Evolutionary conservation across 2,329 filamentous ascomycete genomes (phyloP), one percentile per base, ranked within the genome.

Genomic region (Phaeosphaeriaceae sp.): DNA sequence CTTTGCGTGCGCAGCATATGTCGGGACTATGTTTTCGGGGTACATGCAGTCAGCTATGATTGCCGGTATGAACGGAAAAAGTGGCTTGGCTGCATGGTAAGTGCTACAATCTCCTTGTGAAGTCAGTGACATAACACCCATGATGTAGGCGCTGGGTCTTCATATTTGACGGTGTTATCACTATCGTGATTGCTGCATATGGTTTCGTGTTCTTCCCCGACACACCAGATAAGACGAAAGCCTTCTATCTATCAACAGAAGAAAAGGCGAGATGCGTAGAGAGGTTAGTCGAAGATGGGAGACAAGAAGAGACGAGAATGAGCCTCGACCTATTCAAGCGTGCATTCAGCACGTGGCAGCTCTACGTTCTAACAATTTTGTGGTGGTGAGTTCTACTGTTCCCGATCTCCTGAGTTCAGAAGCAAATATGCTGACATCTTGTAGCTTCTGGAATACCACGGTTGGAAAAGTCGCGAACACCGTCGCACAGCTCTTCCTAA

Each of bases 321-420:
- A 66, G 63, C 67, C 31, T 50, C 7, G 48, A 50, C 21, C 74
- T 81, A 20, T 59, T 81, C 53, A 66, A 68, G 48, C 76, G 79
- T 54, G 77, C 81, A 54, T 75, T 78, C 54, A 60, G 60, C 1
- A 78, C 76, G 1, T 82, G 80, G 80, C 79, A 82, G 60, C 73
- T 82, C 19, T 82, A 81, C 60, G 70, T 76, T n/a, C 80, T 82
- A 47, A 74, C 75, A 0, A 61, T 78, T 0, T 79, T 68, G 10
- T 82, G 79, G 56, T 50, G 48, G 48, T 50, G 31, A 40, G 48
- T 50, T 73, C 71, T 17, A 69, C 81, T 52, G 15, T 13, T 7
- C 7, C 15, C 3, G 15, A 6, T 79, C 77, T 77, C 73, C 68
- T 1, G 64, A 4, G 17, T 4, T 20, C n/a, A n/a, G n/a, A 22